phyloP scores from a whole-genome alignment of 164 flowering plant genomes.

The Cinnamomum chago region DNA sequence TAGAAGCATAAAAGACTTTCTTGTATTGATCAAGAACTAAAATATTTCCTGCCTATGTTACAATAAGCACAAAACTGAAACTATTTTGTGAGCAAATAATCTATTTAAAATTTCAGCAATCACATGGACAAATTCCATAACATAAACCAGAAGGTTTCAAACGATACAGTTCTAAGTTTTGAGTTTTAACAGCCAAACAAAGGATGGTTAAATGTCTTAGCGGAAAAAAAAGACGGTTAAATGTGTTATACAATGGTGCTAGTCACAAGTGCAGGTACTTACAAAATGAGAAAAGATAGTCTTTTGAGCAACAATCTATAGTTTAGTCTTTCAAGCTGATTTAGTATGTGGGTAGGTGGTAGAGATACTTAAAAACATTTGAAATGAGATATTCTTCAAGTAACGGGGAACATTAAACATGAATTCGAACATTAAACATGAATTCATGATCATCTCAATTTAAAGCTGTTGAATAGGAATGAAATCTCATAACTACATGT shows the following conservation, averaged over 20 bases:
- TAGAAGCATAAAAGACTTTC: background rate
- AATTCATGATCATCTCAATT: background rate
- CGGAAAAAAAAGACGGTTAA: too few species aligned
- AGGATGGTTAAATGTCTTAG: background rate
- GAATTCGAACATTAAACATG: constrained; percentile 2
- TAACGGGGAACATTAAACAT: background rate
- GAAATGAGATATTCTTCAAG: too few species aligned
- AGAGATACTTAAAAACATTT: background rate
- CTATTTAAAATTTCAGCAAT: background rate
- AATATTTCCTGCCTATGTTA: too few species aligned
- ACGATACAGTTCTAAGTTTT: background rate
- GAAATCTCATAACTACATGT: background rate
- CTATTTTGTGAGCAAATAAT: background rate
- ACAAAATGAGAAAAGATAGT: too few species aligned
- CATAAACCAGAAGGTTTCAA: background rate
- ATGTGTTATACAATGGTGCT: too few species aligned
- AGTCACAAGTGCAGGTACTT: too few species aligned
- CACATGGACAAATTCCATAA: background rate
- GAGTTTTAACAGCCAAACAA: background rate
- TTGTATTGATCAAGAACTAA: background rate
- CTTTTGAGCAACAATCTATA: too few species aligned
- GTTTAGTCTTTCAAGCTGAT: background rate
- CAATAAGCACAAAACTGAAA: background rate
- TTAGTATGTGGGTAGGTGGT: background rate
- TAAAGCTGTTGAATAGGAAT: background rate